Evolutionary conservation across 495 filamentous ascomycete species (phyloP), one percentile per base, ranked within the genome.

Genomic region (Copromyces sp.): DNA sequence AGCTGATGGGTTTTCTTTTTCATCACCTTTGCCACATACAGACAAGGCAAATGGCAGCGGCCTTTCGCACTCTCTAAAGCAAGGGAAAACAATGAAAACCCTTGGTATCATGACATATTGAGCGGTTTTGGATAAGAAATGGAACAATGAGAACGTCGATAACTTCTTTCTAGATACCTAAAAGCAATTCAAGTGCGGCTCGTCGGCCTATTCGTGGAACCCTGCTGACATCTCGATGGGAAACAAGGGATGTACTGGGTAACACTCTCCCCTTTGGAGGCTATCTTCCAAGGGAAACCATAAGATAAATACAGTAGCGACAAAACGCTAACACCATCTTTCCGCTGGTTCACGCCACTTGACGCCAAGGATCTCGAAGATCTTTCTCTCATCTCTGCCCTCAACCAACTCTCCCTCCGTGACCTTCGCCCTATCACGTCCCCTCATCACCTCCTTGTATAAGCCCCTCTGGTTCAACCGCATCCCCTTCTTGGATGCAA

Each of bases 401-500:
- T 97, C 94, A 3, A 97, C 76, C 75, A 97, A 78, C 68, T 85
- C 87, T 0, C 91, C 93, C 53, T 90, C 84, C n/a, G 86, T 94
- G n/a, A 93, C 65, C 80, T 91, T 93, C 53, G 81, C 82, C 70
- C 89, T 78, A 3, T 84, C 85, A 40, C 78, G 81, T 2, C 86
- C 89, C n/a, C 90, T 83, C 76, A 93, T 81, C 4, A 93, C 90
- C 81, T 95, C 88, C 74, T 85, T 87, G 78, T 90, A 97, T 68
- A 99, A 81, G 2, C 94, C 95, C 24, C 87, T 84, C 78, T 98
- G 94, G 76, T 98, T 98, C 41, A 99, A 77, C 71, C 91, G 83
- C 91, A 97, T 94, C 0, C 90, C 89, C 79, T 93, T 95, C 84
- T 89, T 94, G 39, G 89, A 90, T 35, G 94, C 93, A 68, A 98